Conservation (phyloP, 2,329 filamentous ascomycete species). For the Nemania sp. region DNA sequence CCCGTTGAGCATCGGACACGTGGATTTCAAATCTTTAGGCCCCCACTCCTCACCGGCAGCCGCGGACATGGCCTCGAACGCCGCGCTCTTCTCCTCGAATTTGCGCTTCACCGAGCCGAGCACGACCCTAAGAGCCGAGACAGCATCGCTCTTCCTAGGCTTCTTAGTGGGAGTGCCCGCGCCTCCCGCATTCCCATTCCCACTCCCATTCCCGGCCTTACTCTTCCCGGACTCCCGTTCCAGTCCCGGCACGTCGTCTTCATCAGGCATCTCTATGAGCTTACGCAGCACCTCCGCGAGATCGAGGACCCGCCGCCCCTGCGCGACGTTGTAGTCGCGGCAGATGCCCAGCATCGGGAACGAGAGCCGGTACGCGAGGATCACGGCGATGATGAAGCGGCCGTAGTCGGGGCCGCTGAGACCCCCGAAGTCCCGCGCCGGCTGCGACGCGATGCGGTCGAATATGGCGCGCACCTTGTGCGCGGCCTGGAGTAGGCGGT, state of each 20-base stretch:
- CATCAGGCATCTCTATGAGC: slow-evolving; percentile 11
- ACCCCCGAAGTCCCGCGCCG: slow-evolving; percentile 48
- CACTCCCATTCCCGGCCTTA: slow-evolving; percentile 8
- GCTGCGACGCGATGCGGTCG: slow-evolving; percentile 47
- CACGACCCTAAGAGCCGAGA: slow-evolving; percentile 61
- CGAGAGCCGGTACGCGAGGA: slow-evolving; percentile 61
- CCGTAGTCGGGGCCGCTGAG: slow-evolving; percentile 60
- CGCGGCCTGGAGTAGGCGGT: slow-evolving; percentile 40
- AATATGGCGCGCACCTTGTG: slow-evolving; percentile 51
- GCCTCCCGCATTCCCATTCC: slow-evolving; percentile 8
- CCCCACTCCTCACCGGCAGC: slow-evolving; percentile 32
- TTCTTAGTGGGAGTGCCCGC: neutral
- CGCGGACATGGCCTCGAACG: slow-evolving; percentile 45
- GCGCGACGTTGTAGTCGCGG: slow-evolving; percentile 51
- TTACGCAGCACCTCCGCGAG: slow-evolving; percentile 48
- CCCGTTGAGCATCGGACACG: slow-evolving; percentile 66
- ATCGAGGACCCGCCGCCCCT: slow-evolving; percentile 55
- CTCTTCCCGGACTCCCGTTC: slow-evolving; percentile 33
- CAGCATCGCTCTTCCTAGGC: slow-evolving; percentile 54
- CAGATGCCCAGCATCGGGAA: slow-evolving; percentile 58
- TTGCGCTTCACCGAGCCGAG: slow-evolving; percentile 60
- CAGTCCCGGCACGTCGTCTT: neutral
- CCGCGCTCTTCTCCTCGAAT: slow-evolving; percentile 57
- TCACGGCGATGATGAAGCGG: slow-evolving; percentile 56
- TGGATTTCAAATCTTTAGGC: slow-evolving; percentile 36